These are phyloP conservation scores for Colletotrichum sansevieriae DNA, from an alignment of 2,329 filamentous ascomycete genomes.

Conservation along the genomic window DNA sequence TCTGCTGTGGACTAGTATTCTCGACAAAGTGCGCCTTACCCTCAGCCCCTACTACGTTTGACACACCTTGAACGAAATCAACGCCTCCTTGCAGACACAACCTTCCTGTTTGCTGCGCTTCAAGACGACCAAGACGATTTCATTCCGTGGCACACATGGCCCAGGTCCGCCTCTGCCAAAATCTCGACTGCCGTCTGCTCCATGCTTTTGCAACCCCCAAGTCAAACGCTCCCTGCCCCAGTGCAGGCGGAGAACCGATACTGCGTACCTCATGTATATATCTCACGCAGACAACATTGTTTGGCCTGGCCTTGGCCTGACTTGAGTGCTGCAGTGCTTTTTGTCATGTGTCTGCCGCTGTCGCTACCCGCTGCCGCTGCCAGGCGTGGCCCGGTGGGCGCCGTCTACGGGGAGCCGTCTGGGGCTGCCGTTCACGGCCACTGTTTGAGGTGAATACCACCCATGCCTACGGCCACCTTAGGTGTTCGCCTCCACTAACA, in stretches of 20 bases:
- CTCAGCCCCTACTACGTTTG: constrained; percentile 6
- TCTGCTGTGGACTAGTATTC: neutral
- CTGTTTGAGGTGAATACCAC: neutral
- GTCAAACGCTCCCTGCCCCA: constrained; percentile 21
- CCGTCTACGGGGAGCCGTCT: neutral
- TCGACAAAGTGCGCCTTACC: neutral
- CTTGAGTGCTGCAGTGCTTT: neutral
- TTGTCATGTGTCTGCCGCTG: constrained; percentile 8
- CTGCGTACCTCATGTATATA: too few relatives aligned
- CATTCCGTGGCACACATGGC: neutral
- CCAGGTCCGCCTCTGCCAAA: constrained; percentile 10
- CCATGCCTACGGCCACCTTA: neutral
- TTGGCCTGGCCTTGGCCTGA: constrained; percentile 9
- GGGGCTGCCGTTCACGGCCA: neutral
- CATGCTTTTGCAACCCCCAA: constrained; percentile 11
- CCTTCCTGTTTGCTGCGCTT: neutral
- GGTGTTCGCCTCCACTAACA: constrained; percentile 3
- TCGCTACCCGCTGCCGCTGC: constrained; percentile 5
- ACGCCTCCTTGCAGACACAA: constrained; percentile 12
- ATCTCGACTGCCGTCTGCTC: neutral
- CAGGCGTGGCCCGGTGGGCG: neutral
- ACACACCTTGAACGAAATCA: neutral
- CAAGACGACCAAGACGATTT: neutral
- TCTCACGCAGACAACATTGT: neutral
- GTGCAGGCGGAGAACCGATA: neutral